phyloP scores from a whole-genome alignment of 1,284 basidiomycete genomes.

The Cryptococcus neoformans region DNA sequence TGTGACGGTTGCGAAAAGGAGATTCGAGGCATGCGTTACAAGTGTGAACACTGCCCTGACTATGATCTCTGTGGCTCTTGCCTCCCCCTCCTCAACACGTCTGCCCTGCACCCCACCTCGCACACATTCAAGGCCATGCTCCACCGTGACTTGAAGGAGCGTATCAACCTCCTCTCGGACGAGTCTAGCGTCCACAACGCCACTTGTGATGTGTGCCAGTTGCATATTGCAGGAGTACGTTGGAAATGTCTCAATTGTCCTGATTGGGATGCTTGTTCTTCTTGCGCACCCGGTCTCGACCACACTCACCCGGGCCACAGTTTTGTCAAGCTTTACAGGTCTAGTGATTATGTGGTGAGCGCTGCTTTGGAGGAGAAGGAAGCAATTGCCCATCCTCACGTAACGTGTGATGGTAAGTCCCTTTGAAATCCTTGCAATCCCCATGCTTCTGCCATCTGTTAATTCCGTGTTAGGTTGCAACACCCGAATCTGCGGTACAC shows the following conservation, averaged over 20 bases:
- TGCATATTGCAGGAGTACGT: conserved; percentile 41
- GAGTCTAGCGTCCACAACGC: conserved; percentile 32
- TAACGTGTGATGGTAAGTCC: conserved; percentile 41
- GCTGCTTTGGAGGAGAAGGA: conserved; percentile 52
- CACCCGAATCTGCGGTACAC: conserved; percentile 15
- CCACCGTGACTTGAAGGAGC: conserved; percentile 40
- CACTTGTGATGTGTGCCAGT: conserved; percentile 41
- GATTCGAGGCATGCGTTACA: conserved; percentile 45
- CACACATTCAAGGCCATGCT: conserved; percentile 47
- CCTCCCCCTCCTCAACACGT: conserved; percentile 37
- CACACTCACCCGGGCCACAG: conserved; percentile 70
- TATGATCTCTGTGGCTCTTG: conserved; percentile 47
- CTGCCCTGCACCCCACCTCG: conserved; percentile 33
- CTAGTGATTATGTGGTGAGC: conserved; percentile 52
- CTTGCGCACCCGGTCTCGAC: conserved; percentile 65
- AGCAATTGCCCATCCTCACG: conserved; percentile 31
- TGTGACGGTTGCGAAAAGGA: conserved; percentile 44
- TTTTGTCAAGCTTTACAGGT: conserved; percentile 64
- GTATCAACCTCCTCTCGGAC: conserved; percentile 30
- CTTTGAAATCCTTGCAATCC: too few relatives aligned
- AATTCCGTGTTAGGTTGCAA: conserved; percentile 28
- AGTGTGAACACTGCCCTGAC: conserved; percentile 45
- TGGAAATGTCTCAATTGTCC: conserved; percentile 50
- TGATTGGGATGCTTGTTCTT: conserved; percentile 58
- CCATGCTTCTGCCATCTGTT: neutral